phyloP scores from a whole-genome alignment of 2,329 filamentous ascomycete species.

The Botrytis byssoidea region DNA sequence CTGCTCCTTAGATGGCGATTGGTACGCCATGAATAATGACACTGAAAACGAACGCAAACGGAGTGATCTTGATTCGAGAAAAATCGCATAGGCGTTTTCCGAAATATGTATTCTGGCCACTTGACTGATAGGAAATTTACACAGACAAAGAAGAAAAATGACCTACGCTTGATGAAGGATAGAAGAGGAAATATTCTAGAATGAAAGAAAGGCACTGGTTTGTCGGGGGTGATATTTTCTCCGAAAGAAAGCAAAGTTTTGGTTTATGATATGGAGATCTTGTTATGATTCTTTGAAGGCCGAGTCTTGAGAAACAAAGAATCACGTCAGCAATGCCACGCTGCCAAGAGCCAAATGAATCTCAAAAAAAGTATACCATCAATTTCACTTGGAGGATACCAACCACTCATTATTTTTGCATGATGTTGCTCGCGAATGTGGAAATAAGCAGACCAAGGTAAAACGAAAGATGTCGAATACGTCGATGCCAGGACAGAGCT shows the following conservation, averaged over 20 bases:
- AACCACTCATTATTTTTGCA: background rate
- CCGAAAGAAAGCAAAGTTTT: background rate
- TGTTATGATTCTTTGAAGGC: background rate
- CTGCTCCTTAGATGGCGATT: background rate
- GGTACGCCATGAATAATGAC: background rate
- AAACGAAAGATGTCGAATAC: background rate
- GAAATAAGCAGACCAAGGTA: background rate
- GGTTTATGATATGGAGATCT: background rate
- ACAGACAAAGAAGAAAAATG: conserved; percentile 1
- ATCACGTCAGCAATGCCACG: background rate
- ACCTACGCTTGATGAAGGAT: background rate
- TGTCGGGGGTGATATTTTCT: background rate
- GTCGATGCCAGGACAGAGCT: background rate
- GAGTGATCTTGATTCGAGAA: background rate
- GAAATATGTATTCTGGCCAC: background rate
- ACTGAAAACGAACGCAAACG: background rate
- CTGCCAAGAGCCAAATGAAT: background rate
- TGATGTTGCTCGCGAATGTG: background rate
- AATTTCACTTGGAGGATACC: background rate
- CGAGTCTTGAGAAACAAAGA: background rate
- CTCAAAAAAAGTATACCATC: background rate
- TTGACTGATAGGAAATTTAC: background rate
- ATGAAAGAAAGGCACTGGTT: background rate
- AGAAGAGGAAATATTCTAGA: background rate
- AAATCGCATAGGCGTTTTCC: background rate